Conservation (phyloP, 805 yeast genomes). For the Candida germanica region DNA sequence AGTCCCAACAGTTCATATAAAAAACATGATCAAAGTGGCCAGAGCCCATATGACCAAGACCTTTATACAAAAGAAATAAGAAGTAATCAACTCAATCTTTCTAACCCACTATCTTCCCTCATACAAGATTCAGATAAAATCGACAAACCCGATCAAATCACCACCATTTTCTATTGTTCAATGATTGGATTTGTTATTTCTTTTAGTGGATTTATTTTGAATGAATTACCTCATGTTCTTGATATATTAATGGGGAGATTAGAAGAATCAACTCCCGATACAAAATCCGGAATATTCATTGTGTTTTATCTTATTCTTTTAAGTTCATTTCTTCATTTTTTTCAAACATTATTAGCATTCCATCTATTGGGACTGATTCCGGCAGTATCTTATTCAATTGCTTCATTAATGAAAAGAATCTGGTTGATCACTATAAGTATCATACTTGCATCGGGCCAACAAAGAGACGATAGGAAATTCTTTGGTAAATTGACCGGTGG, state of each 20-base stretch:
- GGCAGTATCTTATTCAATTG: constrained; percentile 82
- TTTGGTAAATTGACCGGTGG: constrained; percentile 37
- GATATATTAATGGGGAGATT: constrained; percentile 14
- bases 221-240: constrained; percentile 48
- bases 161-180: constrained; percentile 78
- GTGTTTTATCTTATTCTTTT: constrained; percentile 53
- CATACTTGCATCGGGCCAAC: constrained; percentile 46
- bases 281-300: constrained; percentile 20
- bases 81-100: constrained; percentile 11
- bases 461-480: constrained; percentile 19
- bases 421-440: constrained; percentile 79
- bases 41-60: too few relatives aligned
- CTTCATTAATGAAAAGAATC: constrained; percentile 85
- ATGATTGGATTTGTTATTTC: constrained; percentile 67
- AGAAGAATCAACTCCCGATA: constrained; percentile 15
- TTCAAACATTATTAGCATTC: constrained; percentile 78
- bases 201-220: constrained; percentile 65
- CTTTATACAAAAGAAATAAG: constrained; percentile 14
- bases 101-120: constrained; percentile 21
- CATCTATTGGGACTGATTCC: constrained; percentile 78
- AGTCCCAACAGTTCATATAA: not conserved
- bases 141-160: constrained; percentile 69
- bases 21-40: not conserved
- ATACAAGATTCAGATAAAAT: constrained; percentile 15
- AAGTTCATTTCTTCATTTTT: constrained; percentile 74